phyloP scores from a whole-genome alignment of 306 rosid genomes.

The Macrotyloma uniflorum region DNA sequence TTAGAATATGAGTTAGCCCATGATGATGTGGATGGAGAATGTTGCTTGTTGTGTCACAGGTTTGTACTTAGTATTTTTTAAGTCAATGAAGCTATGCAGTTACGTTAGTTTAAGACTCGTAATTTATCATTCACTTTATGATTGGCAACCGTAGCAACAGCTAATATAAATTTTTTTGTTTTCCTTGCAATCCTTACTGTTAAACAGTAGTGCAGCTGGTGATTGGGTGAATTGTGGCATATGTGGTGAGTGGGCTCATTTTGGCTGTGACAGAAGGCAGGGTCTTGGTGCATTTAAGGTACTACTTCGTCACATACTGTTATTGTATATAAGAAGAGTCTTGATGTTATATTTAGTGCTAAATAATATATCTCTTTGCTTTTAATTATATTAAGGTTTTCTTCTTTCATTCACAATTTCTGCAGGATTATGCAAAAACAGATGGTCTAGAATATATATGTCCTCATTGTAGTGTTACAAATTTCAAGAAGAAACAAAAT shows the following conservation, averaged over 20 bases:
- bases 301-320: conserved; percentile 14
- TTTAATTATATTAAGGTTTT: conserved; percentile 6
- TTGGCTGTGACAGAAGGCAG: conserved; percentile 98
- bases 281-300: conserved; percentile 99
- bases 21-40: conserved; percentile 98
- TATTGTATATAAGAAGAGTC: conserved; percentile 12
- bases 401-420: conserved; percentile 22
- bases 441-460: conserved; percentile 98
- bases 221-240: conserved; percentile 99
- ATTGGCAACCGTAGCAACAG: not conserved
- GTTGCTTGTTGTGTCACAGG: conserved; percentile 99
- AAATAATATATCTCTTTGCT: not conserved
- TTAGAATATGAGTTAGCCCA: conserved; percentile 96
- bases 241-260: conserved; percentile 99
- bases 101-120: not conserved
- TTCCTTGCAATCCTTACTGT: conserved; percentile 31
- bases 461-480: conserved; percentile 94
- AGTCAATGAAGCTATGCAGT: not conserved
- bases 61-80: conserved; percentile 39
- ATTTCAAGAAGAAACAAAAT: conserved; percentile 90
- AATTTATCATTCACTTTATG: conserved; percentile 24
- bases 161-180: conserved; percentile 2
- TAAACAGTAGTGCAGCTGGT: conserved; percentile 98
- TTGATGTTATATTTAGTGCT: not conserved
- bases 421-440: conserved; percentile 99